Evolutionary conservation across 1,284 basidiomycete genomes (phyloP).

Genomic region (Moesziomyces antarcticus): DNA sequence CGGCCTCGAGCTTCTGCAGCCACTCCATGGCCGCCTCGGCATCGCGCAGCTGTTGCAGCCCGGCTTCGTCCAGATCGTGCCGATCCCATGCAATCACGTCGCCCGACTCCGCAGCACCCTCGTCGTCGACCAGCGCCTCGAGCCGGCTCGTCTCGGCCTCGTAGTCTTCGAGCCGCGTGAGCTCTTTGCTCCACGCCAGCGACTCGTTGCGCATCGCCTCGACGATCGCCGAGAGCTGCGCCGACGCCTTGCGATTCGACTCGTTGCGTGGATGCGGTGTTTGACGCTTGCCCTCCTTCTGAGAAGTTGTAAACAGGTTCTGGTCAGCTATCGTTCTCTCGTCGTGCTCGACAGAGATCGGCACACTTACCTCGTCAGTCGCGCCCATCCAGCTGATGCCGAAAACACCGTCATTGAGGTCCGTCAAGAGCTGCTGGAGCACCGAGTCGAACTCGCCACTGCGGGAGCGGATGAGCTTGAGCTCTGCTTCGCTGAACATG

Average conservation of each 20-base stretch:
- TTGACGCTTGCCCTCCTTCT: slow-evolving; percentile 17
- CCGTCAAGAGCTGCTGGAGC: slow-evolving; percentile 49
- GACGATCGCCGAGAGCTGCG: slow-evolving; percentile 47
- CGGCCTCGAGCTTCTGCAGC: slow-evolving; percentile 19
- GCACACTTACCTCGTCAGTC: slow-evolving; percentile 14
- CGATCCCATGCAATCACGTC: slow-evolving; percentile 43
- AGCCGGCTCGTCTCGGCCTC: slow-evolving; percentile 42
- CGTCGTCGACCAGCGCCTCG: slow-evolving; percentile 29
- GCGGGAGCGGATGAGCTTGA: slow-evolving; percentile 31
- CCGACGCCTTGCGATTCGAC: slow-evolving; percentile 48
- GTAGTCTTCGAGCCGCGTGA: slow-evolving; percentile 39
- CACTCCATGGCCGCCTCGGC: slow-evolving; percentile 41
- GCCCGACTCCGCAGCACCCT: slow-evolving; percentile 20
- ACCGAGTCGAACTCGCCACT: slow-evolving; percentile 36
- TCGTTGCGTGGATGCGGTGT: slow-evolving; percentile 58
- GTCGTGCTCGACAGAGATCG: not conserved
- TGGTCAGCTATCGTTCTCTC: not conserved
- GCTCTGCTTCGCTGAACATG: slow-evolving; percentile 44
- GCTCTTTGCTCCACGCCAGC: slow-evolving; percentile 49
- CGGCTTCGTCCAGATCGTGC: slow-evolving; percentile 37
- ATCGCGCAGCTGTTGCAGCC: slow-evolving; percentile 38
- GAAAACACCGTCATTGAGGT: slow-evolving; percentile 56
- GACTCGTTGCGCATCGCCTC: slow-evolving; percentile 49
- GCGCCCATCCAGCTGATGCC: slow-evolving; percentile 59
- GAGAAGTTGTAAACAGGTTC: not conserved